These are phyloP conservation scores for Craspedostauros australis DNA, from an alignment of 108 stramenopile genomes.

Conservation along the genomic window DNA sequence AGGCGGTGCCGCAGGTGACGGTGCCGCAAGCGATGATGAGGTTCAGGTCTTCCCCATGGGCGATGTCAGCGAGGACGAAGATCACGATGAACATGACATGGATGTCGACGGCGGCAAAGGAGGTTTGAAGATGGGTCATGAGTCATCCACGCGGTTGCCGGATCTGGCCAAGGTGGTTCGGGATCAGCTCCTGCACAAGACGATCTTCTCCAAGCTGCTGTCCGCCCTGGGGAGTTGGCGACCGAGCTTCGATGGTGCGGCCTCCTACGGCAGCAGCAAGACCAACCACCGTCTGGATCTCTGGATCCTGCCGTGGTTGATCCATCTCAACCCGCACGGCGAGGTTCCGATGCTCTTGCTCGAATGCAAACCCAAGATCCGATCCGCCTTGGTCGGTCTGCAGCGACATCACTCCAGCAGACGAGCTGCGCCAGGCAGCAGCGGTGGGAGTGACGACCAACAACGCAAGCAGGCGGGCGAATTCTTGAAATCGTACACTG, in stretches of 20 bases:
- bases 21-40: background rate
- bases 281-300: constrained; percentile 44
- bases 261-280: too few species aligned
- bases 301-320: constrained; percentile 82
- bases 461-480: too few species aligned
- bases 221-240: constrained; percentile 47
- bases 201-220: constrained; percentile 46
- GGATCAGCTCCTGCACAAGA: constrained; percentile 17
- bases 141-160: too few species aligned
- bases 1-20: background rate
- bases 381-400: constrained; percentile 39
- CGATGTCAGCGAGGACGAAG: background rate
- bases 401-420: constrained; percentile 24
- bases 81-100: background rate
- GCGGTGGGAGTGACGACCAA: too few species aligned
- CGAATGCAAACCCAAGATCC: constrained; percentile 59
- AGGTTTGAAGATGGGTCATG: too few species aligned
- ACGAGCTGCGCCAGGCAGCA: too few species aligned
- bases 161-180: constrained; percentile 9
- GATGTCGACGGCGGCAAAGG: background rate
- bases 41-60: constrained; percentile 17
- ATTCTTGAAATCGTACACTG: too few species aligned
- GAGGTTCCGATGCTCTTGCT: constrained; percentile 40
- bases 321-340: constrained; percentile 49
- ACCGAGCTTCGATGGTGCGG: too few species aligned